Evolutionary conservation across 2,329 filamentous ascomycete genomes (phyloP), one percentile per base, ranked within the genome.

Genomic region (Pestalotiopsis sp.): DNA sequence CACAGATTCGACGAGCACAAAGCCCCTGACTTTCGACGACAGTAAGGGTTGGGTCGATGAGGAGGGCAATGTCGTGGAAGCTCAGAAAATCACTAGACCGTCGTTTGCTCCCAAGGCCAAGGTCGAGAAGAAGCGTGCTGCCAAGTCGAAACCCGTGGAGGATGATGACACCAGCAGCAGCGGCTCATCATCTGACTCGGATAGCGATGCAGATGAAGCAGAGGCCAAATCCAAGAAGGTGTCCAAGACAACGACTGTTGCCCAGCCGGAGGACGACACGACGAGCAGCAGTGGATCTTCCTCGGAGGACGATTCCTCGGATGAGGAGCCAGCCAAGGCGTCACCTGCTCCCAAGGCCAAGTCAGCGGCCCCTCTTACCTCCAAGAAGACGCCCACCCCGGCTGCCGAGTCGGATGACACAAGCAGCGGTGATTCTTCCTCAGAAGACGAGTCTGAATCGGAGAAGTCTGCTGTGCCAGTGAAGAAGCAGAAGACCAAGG

Each of bases 21-120:
- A 85, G 61, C 78, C 83, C n/a, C 79, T 85, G 2, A 90, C 91
- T 68, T 98, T 91, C 77, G 87, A 96, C 56, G 92, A 97, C 66
- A 94, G 92, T 25, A 91, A 92, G 75, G 95, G 95, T 1, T 98
- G 96, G 95, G 87, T 97, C 0, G 92, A 97, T 74, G 88, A 90
- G 70, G 84, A 91, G 17, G 95, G 95, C 5, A 89, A 91, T 67
- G 82, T 98, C 1, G 88, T 97, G 2, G 93, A 97, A 78, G 80
- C 80, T 9, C 83, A 83, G 45, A 84, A 82, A 71, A 77, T 75
- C 39, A 85, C 80, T 66, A 81, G 75, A 61, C 75, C 72, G 3
- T 73, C 73, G 9, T 72, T 71, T 3, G 70, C 73, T 36, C 31
- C 31, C 9, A 79, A 77, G 61, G 68, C 71, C 23, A 71, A 73